phyloP scores from a whole-genome alignment of 345 rosid genomes.

The Salix dunnii region DNA sequence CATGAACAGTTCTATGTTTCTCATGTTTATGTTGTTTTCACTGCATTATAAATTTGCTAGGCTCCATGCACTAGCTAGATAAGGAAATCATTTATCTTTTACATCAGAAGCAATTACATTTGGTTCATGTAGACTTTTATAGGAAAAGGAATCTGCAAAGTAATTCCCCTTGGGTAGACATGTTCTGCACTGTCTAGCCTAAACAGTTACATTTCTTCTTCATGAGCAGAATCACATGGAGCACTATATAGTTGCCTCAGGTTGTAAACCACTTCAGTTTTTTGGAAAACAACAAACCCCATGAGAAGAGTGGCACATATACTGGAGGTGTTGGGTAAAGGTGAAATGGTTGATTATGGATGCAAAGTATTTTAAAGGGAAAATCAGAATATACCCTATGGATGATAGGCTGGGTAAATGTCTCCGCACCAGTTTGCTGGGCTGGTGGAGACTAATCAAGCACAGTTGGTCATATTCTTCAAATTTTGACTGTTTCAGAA shows the following conservation, averaged over 20 bases:
- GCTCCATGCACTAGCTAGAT: not conserved
- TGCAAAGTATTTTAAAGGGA: too few relatives aligned
- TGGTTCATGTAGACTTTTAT: not conserved
- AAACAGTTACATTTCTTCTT: not conserved
- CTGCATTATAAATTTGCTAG: not conserved
- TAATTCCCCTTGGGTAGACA: not conserved
- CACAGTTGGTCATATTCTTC: too few relatives aligned
- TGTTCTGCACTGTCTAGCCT: not conserved
- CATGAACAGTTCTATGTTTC: not conserved
- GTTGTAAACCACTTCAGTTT: not conserved
- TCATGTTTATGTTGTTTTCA: not conserved
- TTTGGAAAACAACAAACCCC: too few relatives aligned
- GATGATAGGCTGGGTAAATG: too few relatives aligned
- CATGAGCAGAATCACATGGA: slow-evolving; percentile 3
- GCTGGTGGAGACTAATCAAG: too few relatives aligned
- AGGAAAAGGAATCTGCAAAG: not conserved
- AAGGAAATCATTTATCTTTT: not conserved
- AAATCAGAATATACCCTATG: too few relatives aligned
- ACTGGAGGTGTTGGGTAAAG: too few relatives aligned
- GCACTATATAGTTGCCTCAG: not conserved
- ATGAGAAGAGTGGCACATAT: too few relatives aligned
- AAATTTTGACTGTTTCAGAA: too few relatives aligned
- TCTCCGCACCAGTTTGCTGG: too few relatives aligned
- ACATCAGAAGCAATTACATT: not conserved
- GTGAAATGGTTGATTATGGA: too few relatives aligned